Conservation (phyloP, 345 rosid genomes). For the Bruguiera parviflora region DNA sequence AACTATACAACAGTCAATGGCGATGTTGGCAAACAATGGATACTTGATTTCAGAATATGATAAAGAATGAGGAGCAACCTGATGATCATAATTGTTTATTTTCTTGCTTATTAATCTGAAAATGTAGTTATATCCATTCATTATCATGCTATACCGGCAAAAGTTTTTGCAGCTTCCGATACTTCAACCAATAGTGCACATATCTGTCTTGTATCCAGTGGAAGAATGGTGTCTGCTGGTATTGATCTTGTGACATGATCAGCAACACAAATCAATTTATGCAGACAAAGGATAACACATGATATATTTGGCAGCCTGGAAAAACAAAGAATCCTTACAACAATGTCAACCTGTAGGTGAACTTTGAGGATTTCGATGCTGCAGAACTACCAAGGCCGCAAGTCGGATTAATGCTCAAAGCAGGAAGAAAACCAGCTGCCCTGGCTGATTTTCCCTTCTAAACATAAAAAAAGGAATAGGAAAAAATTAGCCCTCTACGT, state of each 20-base stretch:
- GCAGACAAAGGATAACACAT: not conserved
- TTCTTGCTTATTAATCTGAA: not conserved
- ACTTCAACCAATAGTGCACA: constrained; percentile 26
- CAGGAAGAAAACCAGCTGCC: constrained; percentile 4
- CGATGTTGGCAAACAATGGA: not conserved
- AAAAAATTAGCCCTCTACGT: not conserved
- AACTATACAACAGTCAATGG: too few relatives aligned
- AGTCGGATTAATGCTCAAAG: constrained; percentile 10
- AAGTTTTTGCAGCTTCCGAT: constrained; percentile 32
- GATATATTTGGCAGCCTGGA: not conserved
- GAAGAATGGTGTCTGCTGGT: constrained; percentile 23
- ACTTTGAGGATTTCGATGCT: constrained; percentile 23
- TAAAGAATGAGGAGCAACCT: too few relatives aligned
- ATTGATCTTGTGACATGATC: constrained; percentile 16
- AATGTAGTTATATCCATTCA: not conserved
- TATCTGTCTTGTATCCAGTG: constrained; percentile 19
- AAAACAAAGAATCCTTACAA: not conserved
- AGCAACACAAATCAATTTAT: constrained; percentile 4
- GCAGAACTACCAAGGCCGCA: constrained; percentile 18
- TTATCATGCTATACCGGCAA: constrained; percentile 21
- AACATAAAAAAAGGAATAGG: not conserved
- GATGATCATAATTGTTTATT: not conserved
- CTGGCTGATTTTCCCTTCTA: constrained; percentile 15
- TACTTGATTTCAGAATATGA: not conserved
- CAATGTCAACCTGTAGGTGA: constrained; percentile 26